A percentile compares a stretch with the other conserved stretches of the same genome.
Conservation (phyloP, 371 early-diverging fungal genomes). For the Mucor mucedo region DNA sequence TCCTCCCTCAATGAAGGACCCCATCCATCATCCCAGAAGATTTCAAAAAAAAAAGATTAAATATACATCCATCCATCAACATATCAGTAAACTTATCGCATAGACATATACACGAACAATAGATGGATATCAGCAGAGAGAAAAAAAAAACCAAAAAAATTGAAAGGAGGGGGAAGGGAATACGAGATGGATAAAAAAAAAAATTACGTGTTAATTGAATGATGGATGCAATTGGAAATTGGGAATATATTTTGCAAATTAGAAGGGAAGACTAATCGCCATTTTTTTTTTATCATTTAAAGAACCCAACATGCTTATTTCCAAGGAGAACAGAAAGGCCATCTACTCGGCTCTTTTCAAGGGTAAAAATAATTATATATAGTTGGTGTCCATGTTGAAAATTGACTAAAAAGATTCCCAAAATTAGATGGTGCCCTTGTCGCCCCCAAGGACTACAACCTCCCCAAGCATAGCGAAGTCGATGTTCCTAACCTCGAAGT, state of each 20-base stretch:
- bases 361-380: conserved; percentile 50
- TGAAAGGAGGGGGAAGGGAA: no score
- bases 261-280: background rate
- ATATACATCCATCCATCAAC: conserved; percentile 33
- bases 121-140: background rate
- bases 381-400: background rate
- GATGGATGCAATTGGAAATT: no score
- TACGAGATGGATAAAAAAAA: no score
- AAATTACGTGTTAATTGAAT: no score
- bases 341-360: conserved; percentile 93
- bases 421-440: conserved; percentile 93
- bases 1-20: background rate
- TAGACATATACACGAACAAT: background rate
- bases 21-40: no score
- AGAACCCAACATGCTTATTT: conserved; percentile 88
- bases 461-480: conserved; percentile 93
- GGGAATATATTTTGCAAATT: background rate
- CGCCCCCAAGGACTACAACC: conserved; percentile 98
- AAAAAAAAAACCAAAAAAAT: background rate
- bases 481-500: conserved; percentile 98
- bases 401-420: background rate
- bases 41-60: conserved; percentile 3
- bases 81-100: background rate
- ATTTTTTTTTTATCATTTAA: background rate
- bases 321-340: conserved; percentile 94